A percentile compares a stretch with the other conserved stretches of the same genome.
Evolutionary conservation across 305 asterid genomes (phyloP).

Genomic region (Fraxinus angustifolia): DNA sequence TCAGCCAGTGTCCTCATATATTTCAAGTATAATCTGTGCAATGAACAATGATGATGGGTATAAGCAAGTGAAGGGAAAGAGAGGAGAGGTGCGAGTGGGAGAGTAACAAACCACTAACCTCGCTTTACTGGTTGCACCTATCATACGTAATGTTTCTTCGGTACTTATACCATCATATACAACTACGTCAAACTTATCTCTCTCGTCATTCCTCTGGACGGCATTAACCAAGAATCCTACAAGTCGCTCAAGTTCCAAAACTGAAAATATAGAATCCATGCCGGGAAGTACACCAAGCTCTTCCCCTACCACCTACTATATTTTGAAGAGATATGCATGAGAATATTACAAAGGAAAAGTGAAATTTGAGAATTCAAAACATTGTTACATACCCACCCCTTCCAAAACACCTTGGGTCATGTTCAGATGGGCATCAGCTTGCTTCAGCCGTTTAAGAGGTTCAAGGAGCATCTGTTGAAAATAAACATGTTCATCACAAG

Average conservation of each 20-base stretch:
- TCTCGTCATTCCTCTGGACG: slow-evolving; percentile 33
- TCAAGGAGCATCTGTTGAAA: slow-evolving; percentile 78
- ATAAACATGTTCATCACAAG: slow-evolving; percentile 24
- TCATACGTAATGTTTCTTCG: slow-evolving; percentile 81
- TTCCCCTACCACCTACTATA: slow-evolving; percentile 79
- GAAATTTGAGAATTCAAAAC: not conserved
- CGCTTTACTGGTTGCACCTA: slow-evolving; percentile 77
- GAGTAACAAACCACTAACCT: slow-evolving; percentile 38
- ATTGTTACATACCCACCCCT: slow-evolving; percentile 80
- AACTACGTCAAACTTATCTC: slow-evolving; percentile 54
- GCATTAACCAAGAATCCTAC: slow-evolving; percentile 45
- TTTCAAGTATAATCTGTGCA: slow-evolving; percentile 71
- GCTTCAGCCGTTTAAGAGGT: slow-evolving; percentile 77
- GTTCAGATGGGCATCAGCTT: slow-evolving; percentile 79
- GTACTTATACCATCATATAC: slow-evolving; percentile 80
- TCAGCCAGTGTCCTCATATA: slow-evolving; percentile 72
- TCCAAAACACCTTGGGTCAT: slow-evolving; percentile 96
- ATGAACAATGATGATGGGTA: not conserved
- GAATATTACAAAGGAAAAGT: slow-evolving; percentile 3
- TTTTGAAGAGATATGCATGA: slow-evolving; percentile 22
- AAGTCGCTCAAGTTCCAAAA: slow-evolving; percentile 64
- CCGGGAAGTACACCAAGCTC: slow-evolving; percentile 98
- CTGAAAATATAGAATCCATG: slow-evolving; percentile 87
- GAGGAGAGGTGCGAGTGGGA: slow-evolving; percentile 4
- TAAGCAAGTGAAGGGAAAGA: slow-evolving; percentile 18